A percentile compares a stretch with the other conserved stretches of the same genome.
These are phyloP conservation scores for Cladophialophora yegresii DNA, from an alignment of 2,329 filamentous ascomycete genomes.

Conservation along the genomic window DNA sequence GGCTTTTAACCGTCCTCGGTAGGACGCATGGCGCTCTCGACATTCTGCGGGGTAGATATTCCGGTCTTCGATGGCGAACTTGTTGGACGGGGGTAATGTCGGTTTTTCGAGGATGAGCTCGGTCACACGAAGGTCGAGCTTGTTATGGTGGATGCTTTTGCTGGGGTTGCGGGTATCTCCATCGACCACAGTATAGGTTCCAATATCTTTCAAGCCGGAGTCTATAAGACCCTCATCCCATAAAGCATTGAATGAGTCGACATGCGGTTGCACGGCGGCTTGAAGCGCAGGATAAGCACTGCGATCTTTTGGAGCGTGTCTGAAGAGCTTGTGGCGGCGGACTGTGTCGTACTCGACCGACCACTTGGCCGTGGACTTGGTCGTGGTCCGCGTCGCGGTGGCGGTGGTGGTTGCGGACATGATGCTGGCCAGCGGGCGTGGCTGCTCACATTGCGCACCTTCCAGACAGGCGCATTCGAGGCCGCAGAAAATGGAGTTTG, in stretches of 20 bases:
- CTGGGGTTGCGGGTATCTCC: slow-evolving; percentile 55
- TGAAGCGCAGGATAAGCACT: slow-evolving; percentile 86
- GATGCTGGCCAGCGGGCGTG: background rate
- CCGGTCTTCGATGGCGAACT: slow-evolving; percentile 73
- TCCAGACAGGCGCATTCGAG: background rate
- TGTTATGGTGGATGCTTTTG: slow-evolving; percentile 59
- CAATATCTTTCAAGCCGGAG: slow-evolving; percentile 82
- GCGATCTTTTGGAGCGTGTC: slow-evolving; percentile 81
- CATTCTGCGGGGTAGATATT: slow-evolving; percentile 91
- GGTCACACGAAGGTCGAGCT: slow-evolving; percentile 74
- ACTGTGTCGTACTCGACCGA: slow-evolving; percentile 82
- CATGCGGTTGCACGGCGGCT: slow-evolving; percentile 83
- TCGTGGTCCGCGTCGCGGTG: slow-evolving; percentile 25
- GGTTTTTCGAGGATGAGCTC: slow-evolving; percentile 82
- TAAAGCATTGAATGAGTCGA: slow-evolving; percentile 92
- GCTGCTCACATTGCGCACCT: background rate
- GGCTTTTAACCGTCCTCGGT: slow-evolving; percentile 81
- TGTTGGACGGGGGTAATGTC: slow-evolving; percentile 76
- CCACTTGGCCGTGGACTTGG: slow-evolving; percentile 57
- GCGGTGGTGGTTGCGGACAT: slow-evolving; percentile 28
- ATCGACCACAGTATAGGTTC: slow-evolving; percentile 82
- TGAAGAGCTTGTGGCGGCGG: slow-evolving; percentile 83
- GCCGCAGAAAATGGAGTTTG: slow-evolving; percentile 1
- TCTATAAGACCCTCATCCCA: slow-evolving; percentile 76
- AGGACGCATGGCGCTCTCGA: slow-evolving; percentile 88